phyloP scores from a whole-genome alignment of 768 basidiomycete species.

The Chlorophyllum brunneum region DNA sequence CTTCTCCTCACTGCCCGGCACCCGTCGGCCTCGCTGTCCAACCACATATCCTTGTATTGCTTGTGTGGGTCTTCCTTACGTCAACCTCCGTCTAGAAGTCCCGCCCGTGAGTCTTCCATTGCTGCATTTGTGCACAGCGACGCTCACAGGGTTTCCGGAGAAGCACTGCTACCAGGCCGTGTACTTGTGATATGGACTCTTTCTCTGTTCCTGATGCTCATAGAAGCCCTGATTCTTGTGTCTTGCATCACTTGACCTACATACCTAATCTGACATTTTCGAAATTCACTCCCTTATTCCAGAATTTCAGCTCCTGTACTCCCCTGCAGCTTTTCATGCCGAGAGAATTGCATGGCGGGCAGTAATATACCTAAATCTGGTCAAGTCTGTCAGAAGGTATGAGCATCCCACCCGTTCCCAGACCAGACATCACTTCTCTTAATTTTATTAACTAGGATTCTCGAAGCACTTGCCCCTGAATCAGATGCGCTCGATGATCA shows the following conservation, averaged over 20 bases:
- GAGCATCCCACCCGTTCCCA: conserved; percentile 12
- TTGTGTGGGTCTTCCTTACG: conserved; percentile 14
- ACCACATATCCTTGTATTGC: conserved; percentile 2
- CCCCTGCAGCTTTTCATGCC: conserved; percentile 70
- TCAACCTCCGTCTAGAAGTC: conserved; percentile 8
- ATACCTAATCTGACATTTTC: neutral
- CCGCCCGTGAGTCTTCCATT: conserved; percentile 6
- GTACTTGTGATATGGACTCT: neutral
- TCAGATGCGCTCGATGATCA: conserved; percentile 54
- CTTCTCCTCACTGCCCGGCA: conserved; percentile 3
- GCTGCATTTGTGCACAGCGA: neutral
- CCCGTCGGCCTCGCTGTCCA: conserved; percentile 8
- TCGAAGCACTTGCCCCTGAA: conserved; percentile 71
- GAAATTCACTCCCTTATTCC: conserved; percentile 15
- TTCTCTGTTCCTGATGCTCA: neutral
- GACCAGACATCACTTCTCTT: conserved; percentile 15
- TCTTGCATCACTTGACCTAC: neutral
- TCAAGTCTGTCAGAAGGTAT: conserved; percentile 75
- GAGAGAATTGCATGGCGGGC: conserved; percentile 85
- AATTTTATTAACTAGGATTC: conserved; percentile 43
- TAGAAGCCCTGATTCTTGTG: no score
- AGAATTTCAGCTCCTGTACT: conserved; percentile 85
- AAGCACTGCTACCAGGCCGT: neutral
- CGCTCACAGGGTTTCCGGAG: neutral
- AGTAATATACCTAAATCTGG: conserved; percentile 85